Evolutionary conservation across 2,329 filamentous ascomycete species (phyloP), one percentile per base, ranked within the genome.

Genomic region (Raffaelea arxii): DNA sequence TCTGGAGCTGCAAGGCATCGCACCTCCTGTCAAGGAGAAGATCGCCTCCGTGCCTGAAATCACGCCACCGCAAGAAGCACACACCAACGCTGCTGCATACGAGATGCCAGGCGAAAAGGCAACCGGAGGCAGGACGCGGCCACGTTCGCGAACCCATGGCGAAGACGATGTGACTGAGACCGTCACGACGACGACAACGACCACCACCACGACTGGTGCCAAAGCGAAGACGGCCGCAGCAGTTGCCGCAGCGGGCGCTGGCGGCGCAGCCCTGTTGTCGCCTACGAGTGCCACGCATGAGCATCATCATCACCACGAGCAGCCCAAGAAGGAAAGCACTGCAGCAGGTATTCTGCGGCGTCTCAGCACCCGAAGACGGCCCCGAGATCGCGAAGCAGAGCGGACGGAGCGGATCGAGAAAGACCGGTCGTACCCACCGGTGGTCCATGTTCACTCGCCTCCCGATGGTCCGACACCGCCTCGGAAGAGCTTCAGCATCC

Each of bases 101-200:
- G 90, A 96, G 61, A 84, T 95, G 75, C 81, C 87, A 0, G 90
- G 90, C 18, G 89, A 95, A 64, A 90, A 82, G 59, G 82, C 86
- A 11, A 92, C 86, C 1, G 87, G 89, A 38, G 86, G 87, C 39
- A 76, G 91, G 49, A 83, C 86, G 27, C 77, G 92, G 43, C 88
- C 90, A 7, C 78, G 92, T 42, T 89, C 92, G 30, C 78, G 92
- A 53, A 97, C 92, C 0, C 91, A 97, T 59, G 92, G 91, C 16
- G 92, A 97, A 63, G 91, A 97, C 52, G 92, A 98, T 48, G 76
- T 87, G 11, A 75, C 82, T 1, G 86, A 94, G 42, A 10, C 23
- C 22, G 74, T 74, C 7, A 67, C 85, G 60, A 84, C 87, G 63
- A 78, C 80, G 53, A 65, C 84, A 4, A n/a, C 37, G 19, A 39